These are phyloP conservation scores for Cystofilobasidium capitatum DNA, from an alignment of 768 basidiomycete genomes.

Conservation along the genomic window DNA sequence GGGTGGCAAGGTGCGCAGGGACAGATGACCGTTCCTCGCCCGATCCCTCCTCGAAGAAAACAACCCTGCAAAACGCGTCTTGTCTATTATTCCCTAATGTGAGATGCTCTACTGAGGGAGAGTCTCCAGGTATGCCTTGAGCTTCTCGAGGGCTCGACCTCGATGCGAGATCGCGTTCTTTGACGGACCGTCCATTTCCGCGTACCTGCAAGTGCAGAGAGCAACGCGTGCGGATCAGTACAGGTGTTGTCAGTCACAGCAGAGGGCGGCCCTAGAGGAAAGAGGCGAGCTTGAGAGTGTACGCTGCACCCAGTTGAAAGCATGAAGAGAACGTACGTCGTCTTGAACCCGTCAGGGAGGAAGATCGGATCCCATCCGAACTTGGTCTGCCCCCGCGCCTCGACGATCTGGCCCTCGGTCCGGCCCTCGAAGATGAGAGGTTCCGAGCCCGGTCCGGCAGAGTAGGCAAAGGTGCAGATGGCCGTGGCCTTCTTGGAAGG, in stretches of 20 bases:
- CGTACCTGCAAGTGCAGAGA: slow-evolving; percentile 44
- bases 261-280: neutral
- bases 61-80: too few species aligned
- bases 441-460: slow-evolving; percentile 65
- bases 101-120: neutral
- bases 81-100: too few species aligned
- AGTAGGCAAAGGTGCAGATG: slow-evolving; percentile 93
- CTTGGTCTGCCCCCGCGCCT: slow-evolving; percentile 59
- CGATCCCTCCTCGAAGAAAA: too few species aligned
- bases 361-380: slow-evolving; percentile 50
- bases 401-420: slow-evolving; percentile 82
- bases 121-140: slow-evolving; percentile 41
- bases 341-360: slow-evolving; percentile 50
- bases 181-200: slow-evolving; percentile 56
- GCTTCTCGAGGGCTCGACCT: slow-evolving; percentile 58
- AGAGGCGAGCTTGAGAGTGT: too few species aligned
- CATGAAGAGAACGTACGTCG: slow-evolving; percentile 51
- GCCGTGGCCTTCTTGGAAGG: slow-evolving; percentile 70
- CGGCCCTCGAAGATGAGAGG: slow-evolving; percentile 77
- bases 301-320: too few species aligned
- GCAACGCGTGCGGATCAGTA: neutral
- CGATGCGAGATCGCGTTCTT: slow-evolving; percentile 62
- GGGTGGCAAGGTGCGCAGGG: too few species aligned
- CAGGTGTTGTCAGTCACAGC: neutral
- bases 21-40: too few species aligned